Evolutionary conservation across 108 stramenopile genomes (phyloP).

Genomic region (Discostella pseudostelligera): DNA sequence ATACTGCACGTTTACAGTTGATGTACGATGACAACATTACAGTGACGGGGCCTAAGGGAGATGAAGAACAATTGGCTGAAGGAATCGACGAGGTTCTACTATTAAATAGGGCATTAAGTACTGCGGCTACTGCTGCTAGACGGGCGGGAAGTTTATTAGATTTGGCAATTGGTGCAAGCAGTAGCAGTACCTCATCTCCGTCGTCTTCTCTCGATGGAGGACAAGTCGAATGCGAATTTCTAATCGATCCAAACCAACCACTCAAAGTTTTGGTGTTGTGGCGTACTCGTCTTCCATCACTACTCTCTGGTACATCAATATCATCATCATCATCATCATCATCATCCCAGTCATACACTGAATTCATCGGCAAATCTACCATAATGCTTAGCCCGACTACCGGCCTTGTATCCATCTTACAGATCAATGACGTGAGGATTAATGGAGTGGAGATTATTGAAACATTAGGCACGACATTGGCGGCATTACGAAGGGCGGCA

Average conservation of each 20-base stretch:
- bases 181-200: not conserved
- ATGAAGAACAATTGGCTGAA: constrained; percentile 29
- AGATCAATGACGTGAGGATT: constrained; percentile 29
- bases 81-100: constrained; percentile 41
- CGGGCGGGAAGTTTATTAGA: constrained; percentile 37
- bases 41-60: constrained; percentile 30
- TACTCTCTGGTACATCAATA: not conserved
- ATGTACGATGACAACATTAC: constrained; percentile 32
- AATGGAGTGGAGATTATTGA: constrained; percentile 29
- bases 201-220: not conserved
- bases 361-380: constrained; percentile 30
- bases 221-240: constrained; percentile 33
- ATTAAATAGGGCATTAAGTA: constrained; percentile 30
- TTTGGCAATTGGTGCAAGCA: constrained; percentile 20
- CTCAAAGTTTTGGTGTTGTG: constrained; percentile 32
- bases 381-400: constrained; percentile 13
- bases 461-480: constrained; percentile 32
- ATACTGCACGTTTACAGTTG: constrained; percentile 8
- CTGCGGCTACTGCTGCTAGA: constrained; percentile 27
- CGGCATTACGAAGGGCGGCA: constrained; percentile 28
- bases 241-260: constrained; percentile 35
- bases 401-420: constrained; percentile 30
- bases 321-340: constrained; percentile 12
- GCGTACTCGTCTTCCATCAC: constrained; percentile 29
- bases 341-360: constrained; percentile 15